phyloP scores from a whole-genome alignment of 768 basidiomycete genomes.

The Rhodosporidiobolus sp. region DNA sequence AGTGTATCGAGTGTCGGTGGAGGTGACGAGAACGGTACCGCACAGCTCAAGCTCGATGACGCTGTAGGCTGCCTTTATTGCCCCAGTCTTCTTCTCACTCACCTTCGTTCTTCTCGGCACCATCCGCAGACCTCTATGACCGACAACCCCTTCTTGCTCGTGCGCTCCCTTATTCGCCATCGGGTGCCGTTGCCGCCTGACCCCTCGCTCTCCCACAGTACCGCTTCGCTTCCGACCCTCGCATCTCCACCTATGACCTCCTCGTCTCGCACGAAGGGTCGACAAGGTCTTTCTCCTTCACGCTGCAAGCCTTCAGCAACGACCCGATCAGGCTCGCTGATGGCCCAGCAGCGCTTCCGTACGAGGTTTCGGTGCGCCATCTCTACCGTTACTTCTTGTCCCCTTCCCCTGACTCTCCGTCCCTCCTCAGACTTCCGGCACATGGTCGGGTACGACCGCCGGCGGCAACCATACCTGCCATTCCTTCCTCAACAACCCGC shows the following conservation, averaged over 20 bases:
- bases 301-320: conserved; percentile 62
- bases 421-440: conserved; percentile 58
- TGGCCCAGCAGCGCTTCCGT: conserved; percentile 39
- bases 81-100: background rate
- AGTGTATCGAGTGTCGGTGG: background rate
- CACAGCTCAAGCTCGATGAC: background rate
- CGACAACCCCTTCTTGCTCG: conserved; percentile 14
- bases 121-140: conserved; percentile 30
- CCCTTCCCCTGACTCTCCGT: background rate
- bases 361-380: conserved; percentile 45
- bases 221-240: conserved; percentile 43
- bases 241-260: conserved; percentile 53
- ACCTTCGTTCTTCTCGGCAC: no score
- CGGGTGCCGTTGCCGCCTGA: rapidly evolving
- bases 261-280: conserved; percentile 69
- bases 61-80: background rate
- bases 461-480: conserved; percentile 80
- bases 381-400: no score
- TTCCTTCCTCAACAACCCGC: conserved; percentile 85
- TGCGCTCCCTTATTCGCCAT: background rate
- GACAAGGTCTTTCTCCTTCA: conserved; percentile 62
- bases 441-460: conserved; percentile 65
- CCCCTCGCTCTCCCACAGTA: conserved; percentile 15
- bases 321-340: conserved; percentile 45
- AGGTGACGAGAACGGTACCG: rapidly evolving